Base-by-base conservation (phyloP, 768 basidiomycete species). In the Russula emetica region DNA sequence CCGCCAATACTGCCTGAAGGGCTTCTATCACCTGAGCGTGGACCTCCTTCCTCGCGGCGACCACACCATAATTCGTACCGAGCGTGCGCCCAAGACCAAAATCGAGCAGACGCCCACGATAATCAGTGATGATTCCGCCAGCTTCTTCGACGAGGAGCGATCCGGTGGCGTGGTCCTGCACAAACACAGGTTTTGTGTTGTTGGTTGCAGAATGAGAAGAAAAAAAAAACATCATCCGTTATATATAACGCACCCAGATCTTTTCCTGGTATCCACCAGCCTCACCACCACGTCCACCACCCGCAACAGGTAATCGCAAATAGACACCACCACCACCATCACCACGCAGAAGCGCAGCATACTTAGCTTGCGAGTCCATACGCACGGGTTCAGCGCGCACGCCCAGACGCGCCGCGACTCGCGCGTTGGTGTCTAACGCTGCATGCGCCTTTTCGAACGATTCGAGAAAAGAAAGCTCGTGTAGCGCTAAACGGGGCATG, bases 341-440 rank as follows among this genome's bases (percentile, higher is more conserved):
- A 0, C 95, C 94, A 47, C 95, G 78, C 5, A 86, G 85, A 16
- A 98, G 82, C 70, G 87, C 86, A 34, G 88, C 85, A 69, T 98
- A 98, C 76, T 98, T 99, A 1, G 94, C 94, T 74, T 98, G 95
- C 72, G 89, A 92, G 73, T 98, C 96, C 94, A 98, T 97, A 22
- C 92, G 80, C 18, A 85, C 78, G 10, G 90, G 86, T 0, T 81
- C 72, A 2, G 82, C 77, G 20, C 85, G 84, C 60, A 97, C 81
- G 2, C 81, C 81, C 28, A 98, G 78, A 5, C 86, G 69, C 36
- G 80, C 70, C 0, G 90, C 85, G 40, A 98, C 87, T 24, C 80
- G 80, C 38, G 84, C 83, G 71, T 89, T 94, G 74, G 93, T 88
- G 2, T 85, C 84, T 64, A 94, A 91, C n/a, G 93, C 90, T 1